Evolutionary conservation across 805 yeast genomes (phyloP).

Genomic region (Zygotorulaspora danielsina): DNA sequence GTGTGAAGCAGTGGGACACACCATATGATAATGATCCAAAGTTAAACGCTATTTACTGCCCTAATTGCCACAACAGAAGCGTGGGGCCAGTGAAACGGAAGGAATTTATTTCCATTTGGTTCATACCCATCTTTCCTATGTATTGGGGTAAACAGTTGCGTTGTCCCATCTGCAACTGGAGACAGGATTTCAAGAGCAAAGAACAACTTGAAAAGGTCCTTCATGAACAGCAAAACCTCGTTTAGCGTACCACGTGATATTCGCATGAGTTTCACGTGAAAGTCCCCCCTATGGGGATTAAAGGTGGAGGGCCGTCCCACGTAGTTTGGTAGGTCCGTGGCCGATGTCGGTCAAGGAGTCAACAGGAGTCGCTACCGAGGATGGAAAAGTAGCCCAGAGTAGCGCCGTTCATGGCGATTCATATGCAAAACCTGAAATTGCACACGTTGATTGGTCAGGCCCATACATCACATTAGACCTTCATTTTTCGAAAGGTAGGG

Average conservation of each 20-base stretch:
- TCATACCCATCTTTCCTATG: slow-evolving; percentile 51
- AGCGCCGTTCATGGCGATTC: no score
- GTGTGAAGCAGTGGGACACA: slow-evolving; percentile 33
- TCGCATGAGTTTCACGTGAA: background rate
- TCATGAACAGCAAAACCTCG: slow-evolving; percentile 9
- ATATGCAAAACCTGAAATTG: background rate
- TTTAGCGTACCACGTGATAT: background rate
- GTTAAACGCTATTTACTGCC: slow-evolving; percentile 41
- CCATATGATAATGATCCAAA: slow-evolving; percentile 30
- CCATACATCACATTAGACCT: background rate
- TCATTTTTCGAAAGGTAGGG: background rate
- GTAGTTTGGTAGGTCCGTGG: no score
- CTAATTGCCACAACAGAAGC: slow-evolving; percentile 54
- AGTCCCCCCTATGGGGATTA: no score
- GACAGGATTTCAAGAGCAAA: slow-evolving; percentile 36
- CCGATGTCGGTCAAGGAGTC: no score
- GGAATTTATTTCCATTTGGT: slow-evolving; percentile 51
- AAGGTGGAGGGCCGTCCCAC: no score
- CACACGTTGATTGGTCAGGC: background rate
- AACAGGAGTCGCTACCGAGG: no score
- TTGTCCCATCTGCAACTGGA: slow-evolving; percentile 51
- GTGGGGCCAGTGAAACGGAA: slow-evolving; percentile 50
- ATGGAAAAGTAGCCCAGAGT: no score
- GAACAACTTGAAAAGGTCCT: slow-evolving; percentile 34
- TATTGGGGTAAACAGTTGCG: slow-evolving; percentile 48